These are phyloP conservation scores for Dinochytrium kinnereticum DNA, from an alignment of 371 early-diverging fungal genomes.

Conservation along the genomic window DNA sequence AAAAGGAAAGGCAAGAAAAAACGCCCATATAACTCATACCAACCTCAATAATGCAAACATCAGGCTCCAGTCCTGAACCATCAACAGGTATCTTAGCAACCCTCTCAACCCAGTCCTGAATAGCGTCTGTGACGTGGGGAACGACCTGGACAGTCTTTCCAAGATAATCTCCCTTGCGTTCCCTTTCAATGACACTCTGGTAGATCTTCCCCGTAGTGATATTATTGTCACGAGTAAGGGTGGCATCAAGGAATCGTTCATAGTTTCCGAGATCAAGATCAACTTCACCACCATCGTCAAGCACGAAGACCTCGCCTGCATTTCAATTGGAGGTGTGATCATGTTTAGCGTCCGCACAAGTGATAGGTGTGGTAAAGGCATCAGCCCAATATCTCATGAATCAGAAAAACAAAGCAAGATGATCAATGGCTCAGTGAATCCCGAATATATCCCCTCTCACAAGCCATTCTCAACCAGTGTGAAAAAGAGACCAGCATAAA, in stretches of 20 bases:
- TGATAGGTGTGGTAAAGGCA: neutral
- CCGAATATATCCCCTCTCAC: neutral
- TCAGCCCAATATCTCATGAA: neutral
- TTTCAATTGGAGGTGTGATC: neutral
- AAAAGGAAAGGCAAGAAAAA: neutral
- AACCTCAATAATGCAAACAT: constrained; percentile 97
- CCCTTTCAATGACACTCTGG: constrained; percentile 92
- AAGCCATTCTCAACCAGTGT: too few species aligned
- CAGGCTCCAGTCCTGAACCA: constrained; percentile 84
- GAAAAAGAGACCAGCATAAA: too few species aligned
- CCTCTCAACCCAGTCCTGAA: constrained; percentile 97
- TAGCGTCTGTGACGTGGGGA: constrained; percentile 97
- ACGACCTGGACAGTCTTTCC: constrained; percentile 99
- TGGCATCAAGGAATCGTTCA: constrained; percentile 96
- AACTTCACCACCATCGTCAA: constrained; percentile 99
- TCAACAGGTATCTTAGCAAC: constrained; percentile 88
- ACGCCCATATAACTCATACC: neutral
- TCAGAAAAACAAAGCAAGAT: neutral
- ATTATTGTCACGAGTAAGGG: constrained; percentile 94
- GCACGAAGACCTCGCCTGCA: constrained; percentile 96
- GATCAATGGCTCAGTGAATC: neutral
- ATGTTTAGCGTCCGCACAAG: too few species aligned
- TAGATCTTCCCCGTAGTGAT: constrained; percentile 99
- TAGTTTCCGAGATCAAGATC: constrained; percentile 99
- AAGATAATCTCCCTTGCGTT: constrained; percentile 94